Percentiles rank a stretch among this genome's conserved stretches.
Conservation (phyloP, 75 land plant genomes). For the Sequoiadendron giganteum region DNA sequence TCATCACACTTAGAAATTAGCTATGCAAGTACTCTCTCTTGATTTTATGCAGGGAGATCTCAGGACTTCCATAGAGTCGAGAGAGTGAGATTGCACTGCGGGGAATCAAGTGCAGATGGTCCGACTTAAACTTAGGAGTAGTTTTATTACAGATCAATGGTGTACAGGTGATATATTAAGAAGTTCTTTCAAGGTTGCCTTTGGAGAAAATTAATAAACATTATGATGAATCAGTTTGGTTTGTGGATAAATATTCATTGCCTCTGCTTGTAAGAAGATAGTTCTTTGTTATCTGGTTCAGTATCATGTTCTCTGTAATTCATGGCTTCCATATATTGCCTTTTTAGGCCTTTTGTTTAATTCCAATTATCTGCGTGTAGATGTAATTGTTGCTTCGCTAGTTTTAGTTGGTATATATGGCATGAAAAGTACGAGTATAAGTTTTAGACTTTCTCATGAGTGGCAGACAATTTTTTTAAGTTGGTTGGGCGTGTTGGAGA, state of each 20-base stretch:
- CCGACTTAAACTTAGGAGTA: background rate
- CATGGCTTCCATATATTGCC: too few relatives aligned
- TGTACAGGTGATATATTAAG: background rate
- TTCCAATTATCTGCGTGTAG: too few relatives aligned
- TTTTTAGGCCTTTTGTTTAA: too few relatives aligned
- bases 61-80: background rate
- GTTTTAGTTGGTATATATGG: too few relatives aligned
- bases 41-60: background rate
- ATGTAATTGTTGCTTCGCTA: too few relatives aligned
- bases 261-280: background rate
- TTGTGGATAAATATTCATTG: background rate
- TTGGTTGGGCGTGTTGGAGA: too few relatives aligned
- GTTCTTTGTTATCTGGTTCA: background rate
- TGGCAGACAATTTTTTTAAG: too few relatives aligned
- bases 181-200: background rate
- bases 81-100: slow-evolving; percentile 3
- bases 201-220: too few relatives aligned
- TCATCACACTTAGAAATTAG: background rate
- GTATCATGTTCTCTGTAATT: too few relatives aligned
- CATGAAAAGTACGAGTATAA: too few relatives aligned
- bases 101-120: slow-evolving; percentile 10
- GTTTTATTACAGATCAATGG: background rate
- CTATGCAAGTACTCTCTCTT: background rate
- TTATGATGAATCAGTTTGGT: background rate
- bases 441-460: too few relatives aligned